Evolutionary conservation across 306 rosid species (phyloP).

Genomic region (Ammopiptanthus mongolicus): DNA sequence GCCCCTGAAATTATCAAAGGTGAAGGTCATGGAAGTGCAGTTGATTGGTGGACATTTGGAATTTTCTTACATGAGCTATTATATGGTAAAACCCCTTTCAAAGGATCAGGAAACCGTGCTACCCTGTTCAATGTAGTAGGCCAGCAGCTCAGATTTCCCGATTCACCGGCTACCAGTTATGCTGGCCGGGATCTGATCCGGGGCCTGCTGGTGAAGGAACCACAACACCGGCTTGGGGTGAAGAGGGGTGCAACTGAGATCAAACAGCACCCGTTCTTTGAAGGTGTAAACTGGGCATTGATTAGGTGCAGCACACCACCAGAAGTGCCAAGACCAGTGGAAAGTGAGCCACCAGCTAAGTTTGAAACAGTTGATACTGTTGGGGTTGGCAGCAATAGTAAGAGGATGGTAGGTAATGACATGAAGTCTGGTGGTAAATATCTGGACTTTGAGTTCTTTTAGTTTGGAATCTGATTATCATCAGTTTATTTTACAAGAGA

Average conservation of each 20-base stretch:
- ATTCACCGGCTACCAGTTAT: constrained; percentile 71
- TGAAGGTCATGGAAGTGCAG: constrained; percentile 62
- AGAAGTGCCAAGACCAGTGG: constrained; percentile 81
- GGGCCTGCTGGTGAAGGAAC: constrained; percentile 85
- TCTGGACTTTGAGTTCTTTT: constrained; percentile 97
- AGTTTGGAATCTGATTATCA: constrained; percentile 36
- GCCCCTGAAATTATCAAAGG: constrained; percentile 57
- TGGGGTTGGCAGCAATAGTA: constrained; percentile 56
- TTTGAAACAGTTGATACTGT: constrained; percentile 50
- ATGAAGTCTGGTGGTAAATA: constrained; percentile 76
- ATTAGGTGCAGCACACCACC: constrained; percentile 93
- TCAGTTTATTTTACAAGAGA: constrained; percentile 23
- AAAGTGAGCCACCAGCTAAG: constrained; percentile 55
- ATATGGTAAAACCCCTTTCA: constrained; percentile 49
- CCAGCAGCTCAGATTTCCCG: constrained; percentile 79
- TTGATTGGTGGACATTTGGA: constrained; percentile 60
- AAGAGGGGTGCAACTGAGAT: constrained; percentile 93
- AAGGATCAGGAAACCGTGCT: constrained; percentile 87
- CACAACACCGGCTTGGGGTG: constrained; percentile 84
- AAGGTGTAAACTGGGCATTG: constrained; percentile 92
- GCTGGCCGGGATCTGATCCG: constrained; percentile 81
- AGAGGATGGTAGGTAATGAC: constrained; percentile 64
- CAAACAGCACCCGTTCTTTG: constrained; percentile 92
- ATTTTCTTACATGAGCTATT: constrained; percentile 48
- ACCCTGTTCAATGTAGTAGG: constrained; percentile 93